Evolutionary conservation across 2,329 filamentous ascomycete genomes (phyloP).

Genomic region (Ophiostoma sp.): DNA sequence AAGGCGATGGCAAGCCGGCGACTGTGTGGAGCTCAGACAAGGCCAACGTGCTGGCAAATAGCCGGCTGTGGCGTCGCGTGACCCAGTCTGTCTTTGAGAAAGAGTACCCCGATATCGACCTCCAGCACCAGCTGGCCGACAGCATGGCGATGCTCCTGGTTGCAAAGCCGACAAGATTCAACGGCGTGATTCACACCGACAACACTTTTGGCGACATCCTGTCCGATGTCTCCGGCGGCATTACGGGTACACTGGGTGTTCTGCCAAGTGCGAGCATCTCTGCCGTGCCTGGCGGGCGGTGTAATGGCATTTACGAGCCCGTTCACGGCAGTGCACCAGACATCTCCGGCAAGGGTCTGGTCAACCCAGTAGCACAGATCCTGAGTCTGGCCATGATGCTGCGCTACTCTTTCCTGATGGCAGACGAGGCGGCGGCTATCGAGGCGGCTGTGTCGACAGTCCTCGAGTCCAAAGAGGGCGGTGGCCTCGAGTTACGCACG

Average conservation of each 20-base stretch:
- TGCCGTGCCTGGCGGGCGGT: constrained; percentile 37
- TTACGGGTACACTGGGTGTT: constrained; percentile 42
- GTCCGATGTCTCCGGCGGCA: constrained; percentile 42
- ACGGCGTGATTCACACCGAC: constrained; percentile 44
- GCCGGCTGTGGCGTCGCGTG: constrained; percentile 44
- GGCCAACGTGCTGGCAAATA: constrained; percentile 48
- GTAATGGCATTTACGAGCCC: constrained; percentile 70
- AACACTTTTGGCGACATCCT: constrained; percentile 47
- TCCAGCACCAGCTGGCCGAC: constrained; percentile 44
- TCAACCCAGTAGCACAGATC: constrained; percentile 67
- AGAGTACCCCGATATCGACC: constrained; percentile 40
- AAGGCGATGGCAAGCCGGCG: constrained; percentile 33
- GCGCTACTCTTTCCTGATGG: constrained; percentile 62
- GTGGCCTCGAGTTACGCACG: constrained; percentile 45
- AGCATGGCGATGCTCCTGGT: constrained; percentile 46
- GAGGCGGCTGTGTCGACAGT: constrained; percentile 59
- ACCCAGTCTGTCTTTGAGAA: constrained; percentile 38
- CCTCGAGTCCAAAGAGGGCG: constrained; percentile 48
- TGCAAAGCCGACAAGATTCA: constrained; percentile 42
- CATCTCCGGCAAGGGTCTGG: constrained; percentile 64
- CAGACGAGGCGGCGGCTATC: constrained; percentile 56
- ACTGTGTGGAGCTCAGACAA: constrained; percentile 47
- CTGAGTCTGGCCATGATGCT: constrained; percentile 70
- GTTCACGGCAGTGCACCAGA: constrained; percentile 71
- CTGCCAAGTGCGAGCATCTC: constrained; percentile 43